These are phyloP conservation scores for Hyphodiscus sp. DNA, from an alignment of 2,329 filamentous ascomycete species.

Conservation along the genomic window DNA sequence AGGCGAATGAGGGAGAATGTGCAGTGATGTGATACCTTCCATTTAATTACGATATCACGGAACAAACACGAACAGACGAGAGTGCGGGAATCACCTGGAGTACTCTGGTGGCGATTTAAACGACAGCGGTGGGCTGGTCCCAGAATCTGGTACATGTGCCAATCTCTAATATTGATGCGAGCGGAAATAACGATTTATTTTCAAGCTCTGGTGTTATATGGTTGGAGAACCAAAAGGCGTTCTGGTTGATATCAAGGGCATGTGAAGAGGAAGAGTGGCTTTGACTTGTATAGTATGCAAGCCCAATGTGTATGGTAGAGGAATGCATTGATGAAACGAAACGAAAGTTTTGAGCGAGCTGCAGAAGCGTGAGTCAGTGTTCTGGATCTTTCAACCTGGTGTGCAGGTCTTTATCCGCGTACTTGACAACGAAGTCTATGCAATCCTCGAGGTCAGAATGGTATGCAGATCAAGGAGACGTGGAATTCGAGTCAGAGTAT, in stretches of 20 bases:
- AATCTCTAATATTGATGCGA: background rate
- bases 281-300: background rate
- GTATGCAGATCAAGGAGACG: too few species aligned
- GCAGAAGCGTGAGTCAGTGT: background rate
- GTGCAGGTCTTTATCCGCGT: too few species aligned
- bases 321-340: background rate
- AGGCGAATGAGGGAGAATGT: conserved; percentile 85
- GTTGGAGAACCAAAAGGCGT: background rate
- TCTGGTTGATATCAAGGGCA: background rate
- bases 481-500: too few species aligned
- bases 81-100: too few species aligned
- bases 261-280: background rate
- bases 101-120: background rate
- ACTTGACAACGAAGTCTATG: too few species aligned
- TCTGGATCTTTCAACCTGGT: background rate
- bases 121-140: background rate
- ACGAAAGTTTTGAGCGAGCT: background rate
- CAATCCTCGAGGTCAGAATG: too few species aligned
- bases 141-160: background rate
- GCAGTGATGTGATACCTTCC: conserved; percentile 63
- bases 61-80: background rate
- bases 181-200: background rate
- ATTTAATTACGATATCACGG: background rate
- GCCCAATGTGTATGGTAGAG: background rate
- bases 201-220: background rate